Evolutionary conservation across 2,329 filamentous ascomycete species (phyloP), one percentile per base, ranked within the genome.

Genomic region (Cladophialophora yegresii): DNA sequence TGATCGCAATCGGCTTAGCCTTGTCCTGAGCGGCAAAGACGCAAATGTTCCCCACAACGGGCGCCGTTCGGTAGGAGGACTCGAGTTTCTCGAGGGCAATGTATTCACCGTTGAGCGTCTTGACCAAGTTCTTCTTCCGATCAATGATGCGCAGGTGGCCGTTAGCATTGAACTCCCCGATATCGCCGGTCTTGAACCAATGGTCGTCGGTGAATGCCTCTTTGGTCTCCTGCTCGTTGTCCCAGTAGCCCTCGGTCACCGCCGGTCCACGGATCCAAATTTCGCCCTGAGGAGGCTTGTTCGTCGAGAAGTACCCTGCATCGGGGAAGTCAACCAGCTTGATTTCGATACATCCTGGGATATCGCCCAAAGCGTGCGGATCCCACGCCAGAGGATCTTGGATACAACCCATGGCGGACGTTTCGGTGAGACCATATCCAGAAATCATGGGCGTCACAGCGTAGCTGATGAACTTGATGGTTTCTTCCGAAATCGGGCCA

Each of bases 101-200:
- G 78, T 98, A 98, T 82, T 98, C 93, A 71, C 93, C 93, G 66
- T 93, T 92, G 69, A 91, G 85, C 68, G 95, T 93, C 87, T 98
- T 98, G 78, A 98, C 91, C 62, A 98, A 82, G 79, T 98, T 98
- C 88, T 98, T 98, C 86, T 96, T 93, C 71, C 93, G 91, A 77
- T 98, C 93, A 74, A 98, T 93, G 75, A 98, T 89, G 71, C 84
- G 86, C 70, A 98, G 79, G 76, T 96, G 90, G 50, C 93, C 93
- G 67, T 89, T 83, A 51, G 81, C 75, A 77, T 93, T 88, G 73
- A 93, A 95, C 76, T 97, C 91, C 72, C 93, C 93, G 76, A 98
- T 95, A 73, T 98, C 93, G 66, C 93, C 93, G 16, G 92, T 96
- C 84, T 90, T 93, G 85, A 98, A 98, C 95, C 95, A 98, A 56